Conservation (phyloP, 441 rosid species). For the Eruca vesicaria region DNA sequence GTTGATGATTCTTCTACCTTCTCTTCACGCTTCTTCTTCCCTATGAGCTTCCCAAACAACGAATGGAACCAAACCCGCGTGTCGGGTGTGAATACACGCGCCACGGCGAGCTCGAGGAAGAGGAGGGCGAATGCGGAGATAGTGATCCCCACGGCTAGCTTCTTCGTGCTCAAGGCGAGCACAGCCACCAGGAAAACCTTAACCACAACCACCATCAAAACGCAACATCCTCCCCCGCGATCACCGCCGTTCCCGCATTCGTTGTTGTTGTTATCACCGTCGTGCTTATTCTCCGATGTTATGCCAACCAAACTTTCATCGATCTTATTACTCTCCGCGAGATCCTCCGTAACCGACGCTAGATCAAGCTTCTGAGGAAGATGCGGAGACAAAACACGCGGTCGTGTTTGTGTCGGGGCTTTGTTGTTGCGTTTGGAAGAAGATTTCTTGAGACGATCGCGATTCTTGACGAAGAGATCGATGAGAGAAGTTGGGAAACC, state of each 20-base stretch:
- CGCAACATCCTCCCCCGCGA: conserved; percentile 18
- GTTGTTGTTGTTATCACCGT: neutral
- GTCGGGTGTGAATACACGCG: conserved; percentile 8
- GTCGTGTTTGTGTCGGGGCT: neutral
- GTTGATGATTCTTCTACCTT: neutral
- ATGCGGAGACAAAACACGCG: neutral
- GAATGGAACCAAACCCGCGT: neutral
- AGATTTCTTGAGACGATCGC: conserved; percentile 60
- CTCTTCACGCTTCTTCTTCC: neutral
- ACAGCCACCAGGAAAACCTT: conserved; percentile 48
- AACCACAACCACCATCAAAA: conserved; percentile 30
- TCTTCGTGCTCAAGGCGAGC: conserved; percentile 51
- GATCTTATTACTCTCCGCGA: neutral
- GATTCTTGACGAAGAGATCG: conserved; percentile 83
- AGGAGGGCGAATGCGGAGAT: neutral
- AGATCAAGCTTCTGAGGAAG: conserved; percentile 8
- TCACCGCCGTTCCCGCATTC: neutral
- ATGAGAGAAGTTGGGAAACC: conserved; percentile 91
- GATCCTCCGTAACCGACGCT: neutral
- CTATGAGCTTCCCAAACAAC: conserved; percentile 15
- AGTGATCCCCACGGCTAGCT: conserved; percentile 21
- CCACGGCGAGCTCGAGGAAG: neutral
- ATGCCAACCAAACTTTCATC: neutral
- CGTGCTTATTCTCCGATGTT: neutral
- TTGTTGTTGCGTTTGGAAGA: conserved; percentile 24